These are phyloP conservation scores for Alternaria triticina DNA, from an alignment of 2,329 filamentous ascomycete species.

Conservation along the genomic window DNA sequence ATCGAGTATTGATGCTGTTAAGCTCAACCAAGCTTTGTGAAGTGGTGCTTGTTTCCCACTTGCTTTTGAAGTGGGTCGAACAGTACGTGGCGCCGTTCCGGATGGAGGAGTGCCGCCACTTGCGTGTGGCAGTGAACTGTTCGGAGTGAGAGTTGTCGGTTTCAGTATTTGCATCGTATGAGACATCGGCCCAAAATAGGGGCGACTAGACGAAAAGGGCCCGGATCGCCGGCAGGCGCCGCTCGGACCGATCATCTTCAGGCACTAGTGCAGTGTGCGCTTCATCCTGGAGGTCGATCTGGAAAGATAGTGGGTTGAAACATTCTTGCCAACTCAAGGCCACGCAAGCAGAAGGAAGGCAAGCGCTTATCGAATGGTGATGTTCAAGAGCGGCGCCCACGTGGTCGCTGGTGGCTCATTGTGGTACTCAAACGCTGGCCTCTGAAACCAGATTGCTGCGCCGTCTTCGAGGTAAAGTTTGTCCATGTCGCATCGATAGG, in stretches of 20 bases:
- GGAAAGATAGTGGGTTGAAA: not conserved
- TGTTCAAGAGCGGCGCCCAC: not conserved
- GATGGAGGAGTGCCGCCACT: slow-evolving; percentile 3
- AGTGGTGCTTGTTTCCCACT: slow-evolving; percentile 9
- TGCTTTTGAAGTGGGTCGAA: not conserved
- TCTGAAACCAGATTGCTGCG: not conserved
- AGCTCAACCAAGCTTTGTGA: slow-evolving; percentile 23
- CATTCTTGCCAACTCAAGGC: not conserved
- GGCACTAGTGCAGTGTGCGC: not conserved
- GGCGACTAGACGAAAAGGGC: not conserved
- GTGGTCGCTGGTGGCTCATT: not conserved
- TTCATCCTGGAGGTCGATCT: not conserved
- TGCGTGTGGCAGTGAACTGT: not conserved
- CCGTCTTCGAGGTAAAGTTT: not conserved
- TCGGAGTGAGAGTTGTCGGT: not conserved
- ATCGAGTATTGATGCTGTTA: not conserved
- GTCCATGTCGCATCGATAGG: not conserved
- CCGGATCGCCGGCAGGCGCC: slow-evolving; percentile 10
- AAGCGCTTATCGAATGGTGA: not conserved
- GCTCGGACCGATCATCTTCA: slow-evolving; percentile 5
- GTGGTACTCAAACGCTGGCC: not conserved
- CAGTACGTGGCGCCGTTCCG: not conserved
- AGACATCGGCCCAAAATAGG: slow-evolving; percentile 1
- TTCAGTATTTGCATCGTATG: slow-evolving; percentile 7
- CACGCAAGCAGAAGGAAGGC: not conserved